Base-by-base conservation (phyloP, 2,329 filamentous ascomycete species). In the Coniochaeta sp. region DNA sequence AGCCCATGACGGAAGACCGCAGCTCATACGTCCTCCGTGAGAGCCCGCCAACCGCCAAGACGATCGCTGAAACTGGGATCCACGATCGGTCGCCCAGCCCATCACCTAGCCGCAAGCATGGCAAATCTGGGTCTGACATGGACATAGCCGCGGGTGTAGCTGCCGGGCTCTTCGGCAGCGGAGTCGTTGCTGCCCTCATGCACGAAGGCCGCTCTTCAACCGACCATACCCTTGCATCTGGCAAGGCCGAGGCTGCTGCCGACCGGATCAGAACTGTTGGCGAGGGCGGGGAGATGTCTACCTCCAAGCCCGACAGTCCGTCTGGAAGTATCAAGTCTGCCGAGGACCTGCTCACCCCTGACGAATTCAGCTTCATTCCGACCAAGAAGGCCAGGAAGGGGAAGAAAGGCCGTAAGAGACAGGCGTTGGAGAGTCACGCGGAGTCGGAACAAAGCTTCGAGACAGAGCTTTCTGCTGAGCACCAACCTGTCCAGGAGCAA, bases 21-120 rank as follows among this genome's bases (percentile, higher is more conserved):
- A 79, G 73, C 65, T 77, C 75, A 14, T 76, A 77, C 64, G 64
- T 79, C 17, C 71, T 76, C 32, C 68, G 74, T 57, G 74, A 75
- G 16, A 74, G 73, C 26, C 73, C 78, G 2, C 68, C 72, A 16
- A 71, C 72, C 7, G 61, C 65, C 22, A 66, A 72, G 59, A 69
- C 64, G n/a, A 59, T 66, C 59, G 68, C 66, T 19, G 63, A 63
- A 22, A 62, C 66, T 28, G 60, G 60, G 19, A 19, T 65, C 55
- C 55, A 64, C 52, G 62, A 66, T 58, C 66, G 62, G 12, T 65
- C 69, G 17, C 63, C 61, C 55, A 65, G 66, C 44, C 62, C 67
- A n/a, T 69, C 67, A 10, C 68, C 70, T 6, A 65, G 65, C 38
- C 44, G 26, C 4, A 68, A 59, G 28, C 36, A 22, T 32, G 36